These are phyloP conservation scores for Dactylis glomerata DNA, from an alignment of 176 grass and related monocot species.

Conservation along the genomic window DNA sequence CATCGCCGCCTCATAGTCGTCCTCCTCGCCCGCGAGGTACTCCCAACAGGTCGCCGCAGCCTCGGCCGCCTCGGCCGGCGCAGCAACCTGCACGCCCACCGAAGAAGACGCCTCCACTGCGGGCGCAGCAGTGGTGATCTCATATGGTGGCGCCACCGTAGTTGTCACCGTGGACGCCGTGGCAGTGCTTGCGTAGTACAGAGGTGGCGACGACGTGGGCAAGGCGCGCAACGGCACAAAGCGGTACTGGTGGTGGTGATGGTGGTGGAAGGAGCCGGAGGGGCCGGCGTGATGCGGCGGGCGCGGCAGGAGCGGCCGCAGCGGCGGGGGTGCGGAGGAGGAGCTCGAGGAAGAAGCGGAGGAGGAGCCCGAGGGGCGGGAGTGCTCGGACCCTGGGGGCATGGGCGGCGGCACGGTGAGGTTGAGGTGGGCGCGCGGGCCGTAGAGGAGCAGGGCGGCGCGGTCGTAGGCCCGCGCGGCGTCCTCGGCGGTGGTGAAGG, in stretches of 20 bases:
- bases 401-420: constrained; percentile 40
- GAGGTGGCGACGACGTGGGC: not conserved
- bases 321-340: constrained; percentile 4
- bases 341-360: constrained; percentile 36
- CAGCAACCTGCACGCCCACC: not conserved
- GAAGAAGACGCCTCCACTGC: not conserved
- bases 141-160: constrained; percentile 9
- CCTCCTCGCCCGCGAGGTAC: constrained; percentile 30
- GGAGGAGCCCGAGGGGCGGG: constrained; percentile 26
- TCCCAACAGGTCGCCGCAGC: constrained; percentile 21
- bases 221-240: not conserved
- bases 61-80: not conserved
- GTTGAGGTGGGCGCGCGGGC: constrained; percentile 80
- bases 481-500: constrained; percentile 93
- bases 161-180: constrained; percentile 36
- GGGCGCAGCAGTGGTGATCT: constrained; percentile 1
- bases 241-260: constrained; percentile 3
- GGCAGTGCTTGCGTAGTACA: constrained; percentile 29
- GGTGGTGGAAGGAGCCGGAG: not conserved
- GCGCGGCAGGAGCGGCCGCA: constrained; percentile 22
- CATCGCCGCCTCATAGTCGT: constrained; percentile 63
- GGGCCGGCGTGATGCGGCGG: constrained; percentile 14
- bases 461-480: constrained; percentile 85
- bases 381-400: not conserved
- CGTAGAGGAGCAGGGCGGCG: constrained; percentile 79